phyloP scores from a whole-genome alignment of 495 filamentous ascomycete species.

The Xylaria castorea region DNA sequence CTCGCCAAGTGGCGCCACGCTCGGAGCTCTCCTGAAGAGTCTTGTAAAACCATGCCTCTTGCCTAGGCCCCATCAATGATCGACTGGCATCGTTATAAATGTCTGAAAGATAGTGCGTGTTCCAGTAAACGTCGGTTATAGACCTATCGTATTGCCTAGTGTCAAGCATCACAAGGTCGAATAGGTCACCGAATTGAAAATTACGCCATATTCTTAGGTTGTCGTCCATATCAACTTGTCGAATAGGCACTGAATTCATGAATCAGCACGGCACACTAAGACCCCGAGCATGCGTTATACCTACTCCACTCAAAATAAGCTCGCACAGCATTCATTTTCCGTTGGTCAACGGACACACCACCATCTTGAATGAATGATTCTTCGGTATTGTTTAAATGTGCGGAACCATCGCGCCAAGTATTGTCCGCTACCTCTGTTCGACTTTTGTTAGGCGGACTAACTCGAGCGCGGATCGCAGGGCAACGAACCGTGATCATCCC shows the following conservation, averaged over 20 bases:
- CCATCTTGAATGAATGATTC: conserved; percentile 65
- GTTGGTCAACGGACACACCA: conserved; percentile 66
- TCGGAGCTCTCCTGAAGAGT: conserved; percentile 56
- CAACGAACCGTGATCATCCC: conserved; percentile 66
- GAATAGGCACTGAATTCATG: conserved; percentile 43
- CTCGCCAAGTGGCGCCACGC: conserved; percentile 64
- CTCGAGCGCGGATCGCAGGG: not conserved
- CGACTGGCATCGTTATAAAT: conserved; percentile 65
- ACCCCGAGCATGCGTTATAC: conserved; percentile 29
- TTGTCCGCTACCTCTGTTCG: conserved; percentile 67
- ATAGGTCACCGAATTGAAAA: conserved; percentile 65
- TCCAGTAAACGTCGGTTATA: conserved; percentile 57
- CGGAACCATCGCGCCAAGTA: conserved; percentile 61
- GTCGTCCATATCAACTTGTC: conserved; percentile 70
- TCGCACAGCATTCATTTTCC: conserved; percentile 71
- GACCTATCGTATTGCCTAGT: conserved; percentile 68
- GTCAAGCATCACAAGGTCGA: conserved; percentile 70
- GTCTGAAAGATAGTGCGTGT: conserved; percentile 60
- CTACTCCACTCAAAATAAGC: conserved; percentile 73
- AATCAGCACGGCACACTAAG: conserved; percentile 5
- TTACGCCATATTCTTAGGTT: conserved; percentile 69
- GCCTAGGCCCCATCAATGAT: conserved; percentile 65
- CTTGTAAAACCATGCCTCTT: conserved; percentile 71
- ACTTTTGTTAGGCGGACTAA: not conserved
- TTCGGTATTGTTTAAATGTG: conserved; percentile 68